These are phyloP conservation scores for Clonostachys byssicola DNA, from an alignment of 2,329 filamentous ascomycete genomes.

Conservation along the genomic window DNA sequence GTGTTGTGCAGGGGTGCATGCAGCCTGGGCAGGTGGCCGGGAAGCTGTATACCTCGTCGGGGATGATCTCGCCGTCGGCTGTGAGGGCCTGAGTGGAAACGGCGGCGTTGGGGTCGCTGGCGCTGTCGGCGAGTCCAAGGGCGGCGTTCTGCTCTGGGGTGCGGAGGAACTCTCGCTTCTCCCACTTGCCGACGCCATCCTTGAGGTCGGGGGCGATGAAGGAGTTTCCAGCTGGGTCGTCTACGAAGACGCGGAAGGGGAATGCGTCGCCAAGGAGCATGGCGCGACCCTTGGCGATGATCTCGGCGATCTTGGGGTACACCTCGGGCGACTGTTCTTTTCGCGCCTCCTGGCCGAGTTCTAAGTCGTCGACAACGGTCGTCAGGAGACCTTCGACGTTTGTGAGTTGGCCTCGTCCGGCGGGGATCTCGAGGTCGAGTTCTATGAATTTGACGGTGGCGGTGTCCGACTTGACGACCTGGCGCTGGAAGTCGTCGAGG, in stretches of 20 bases:
- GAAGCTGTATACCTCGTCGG: slow-evolving; percentile 90
- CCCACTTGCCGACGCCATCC: slow-evolving; percentile 81
- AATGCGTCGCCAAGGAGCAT: slow-evolving; percentile 77
- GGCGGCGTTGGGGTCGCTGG: slow-evolving; percentile 30
- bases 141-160: slow-evolving; percentile 82
- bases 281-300: slow-evolving; percentile 68
- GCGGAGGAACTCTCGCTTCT: slow-evolving; percentile 77
- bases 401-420: slow-evolving; percentile 85
- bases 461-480: slow-evolving; percentile 89
- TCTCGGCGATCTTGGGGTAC: slow-evolving; percentile 69
- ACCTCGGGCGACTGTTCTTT: slow-evolving; percentile 76
- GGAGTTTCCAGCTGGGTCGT: slow-evolving; percentile 93
- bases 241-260: slow-evolving; percentile 83
- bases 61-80: slow-evolving; percentile 74
- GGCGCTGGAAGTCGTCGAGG: slow-evolving; percentile 72
- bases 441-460: slow-evolving; percentile 85
- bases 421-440: slow-evolving; percentile 87
- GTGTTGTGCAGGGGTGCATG: slow-evolving; percentile 78
- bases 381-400: slow-evolving; percentile 87
- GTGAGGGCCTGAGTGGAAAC: slow-evolving; percentile 44
- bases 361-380: slow-evolving; percentile 76
- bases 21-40: slow-evolving; percentile 91
- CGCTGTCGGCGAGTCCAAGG: slow-evolving; percentile 69
- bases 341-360: slow-evolving; percentile 75
- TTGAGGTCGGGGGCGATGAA: slow-evolving; percentile 88